phyloP scores from a whole-genome alignment of 2,329 filamentous ascomycete genomes.

The Passalora sequoiae region DNA sequence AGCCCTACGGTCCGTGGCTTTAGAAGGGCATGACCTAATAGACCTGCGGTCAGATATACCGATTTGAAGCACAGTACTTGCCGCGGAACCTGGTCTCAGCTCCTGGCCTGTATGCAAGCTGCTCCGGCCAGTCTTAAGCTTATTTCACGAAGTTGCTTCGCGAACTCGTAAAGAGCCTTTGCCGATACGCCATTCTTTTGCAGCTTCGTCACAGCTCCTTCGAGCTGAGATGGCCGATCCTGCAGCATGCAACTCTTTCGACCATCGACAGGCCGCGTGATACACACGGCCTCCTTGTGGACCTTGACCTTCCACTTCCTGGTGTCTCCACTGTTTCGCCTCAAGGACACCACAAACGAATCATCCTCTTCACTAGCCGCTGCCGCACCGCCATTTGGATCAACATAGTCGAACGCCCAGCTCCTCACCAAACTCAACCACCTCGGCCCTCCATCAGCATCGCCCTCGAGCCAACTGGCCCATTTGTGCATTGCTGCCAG shows the following conservation, averaged over 20 bases:
- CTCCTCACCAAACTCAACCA: conserved; percentile 11
- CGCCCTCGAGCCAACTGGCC: conserved; percentile 4
- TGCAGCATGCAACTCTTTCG: neutral
- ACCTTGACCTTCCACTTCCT: neutral
- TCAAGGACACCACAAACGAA: neutral
- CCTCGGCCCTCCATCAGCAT: neutral
- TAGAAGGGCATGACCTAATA: no score
- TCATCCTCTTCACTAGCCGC: neutral
- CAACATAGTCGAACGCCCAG: conserved; percentile 16
- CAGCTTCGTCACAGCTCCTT: neutral
- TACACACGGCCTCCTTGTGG: neutral
- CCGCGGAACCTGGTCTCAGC: no score
- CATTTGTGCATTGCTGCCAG: conserved; percentile 15
- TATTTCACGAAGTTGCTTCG: neutral
- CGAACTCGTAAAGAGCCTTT: neutral
- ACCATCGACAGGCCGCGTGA: neutral
- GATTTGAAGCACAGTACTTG: no score
- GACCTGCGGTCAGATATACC: no score
- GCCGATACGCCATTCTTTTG: neutral
- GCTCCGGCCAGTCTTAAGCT: neutral
- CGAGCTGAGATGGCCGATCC: neutral
- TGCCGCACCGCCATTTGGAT: neutral
- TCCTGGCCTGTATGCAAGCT: neutral
- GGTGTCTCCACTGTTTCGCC: neutral
- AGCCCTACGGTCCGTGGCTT: no score